Evolutionary conservation across 176 grass and related monocot genomes (phyloP).

Genomic region (Rhynchospora tenuis): DNA sequence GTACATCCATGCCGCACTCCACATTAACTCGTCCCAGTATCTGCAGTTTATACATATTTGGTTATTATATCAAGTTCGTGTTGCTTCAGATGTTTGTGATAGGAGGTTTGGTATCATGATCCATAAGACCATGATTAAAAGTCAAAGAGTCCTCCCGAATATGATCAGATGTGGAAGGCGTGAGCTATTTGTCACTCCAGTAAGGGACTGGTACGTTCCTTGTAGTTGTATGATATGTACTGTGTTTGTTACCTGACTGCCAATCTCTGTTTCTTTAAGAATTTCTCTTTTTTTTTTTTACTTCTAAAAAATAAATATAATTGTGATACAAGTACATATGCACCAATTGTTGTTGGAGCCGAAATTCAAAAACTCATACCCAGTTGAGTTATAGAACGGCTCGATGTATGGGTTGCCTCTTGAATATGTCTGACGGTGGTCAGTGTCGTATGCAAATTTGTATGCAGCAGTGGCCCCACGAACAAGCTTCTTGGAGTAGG

Average conservation of each 20-base stretch:
- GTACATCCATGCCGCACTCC: conserved; percentile 96
- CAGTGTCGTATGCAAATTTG: conserved; percentile 58
- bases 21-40: conserved; percentile 99
- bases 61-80: conserved; percentile 1
- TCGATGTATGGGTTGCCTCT: conserved; percentile 38
- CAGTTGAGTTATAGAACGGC: conserved; percentile 75
- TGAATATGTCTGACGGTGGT: conserved; percentile 50
- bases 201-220: not conserved
- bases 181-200: not conserved
- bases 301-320: not conserved
- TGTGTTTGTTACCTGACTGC: not conserved
- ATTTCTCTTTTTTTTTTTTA: not conserved
- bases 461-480: conserved; percentile 51
- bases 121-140: conserved; percentile 34
- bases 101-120: not conserved
- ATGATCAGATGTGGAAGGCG: not conserved
- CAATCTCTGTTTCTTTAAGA: not conserved
- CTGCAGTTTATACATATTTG: not conserved
- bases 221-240: not conserved
- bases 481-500: conserved; percentile 79
- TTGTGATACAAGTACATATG: not conserved
- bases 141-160: not conserved
- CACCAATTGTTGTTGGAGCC: not conserved
- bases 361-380: not conserved
- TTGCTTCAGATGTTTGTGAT: not conserved